Evolutionary conservation across 176 grass and related monocot species (phyloP), one percentile per base, ranked within the genome.

Genomic region (Paspalum vaginatum): DNA sequence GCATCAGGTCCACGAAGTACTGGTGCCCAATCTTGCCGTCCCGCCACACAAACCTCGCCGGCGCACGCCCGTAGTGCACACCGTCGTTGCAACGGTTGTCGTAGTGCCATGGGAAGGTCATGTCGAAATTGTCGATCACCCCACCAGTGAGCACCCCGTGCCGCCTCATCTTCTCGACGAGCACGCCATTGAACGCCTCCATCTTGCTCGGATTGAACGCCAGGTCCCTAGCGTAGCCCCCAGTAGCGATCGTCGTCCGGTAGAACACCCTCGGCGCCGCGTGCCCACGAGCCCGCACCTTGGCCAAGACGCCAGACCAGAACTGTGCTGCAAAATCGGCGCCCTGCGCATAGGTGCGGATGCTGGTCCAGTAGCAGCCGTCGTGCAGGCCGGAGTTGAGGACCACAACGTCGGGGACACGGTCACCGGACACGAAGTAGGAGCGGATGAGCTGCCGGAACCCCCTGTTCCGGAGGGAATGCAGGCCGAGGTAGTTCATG

Each of bases 101-200:
- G 5, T 89, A 99, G 83, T 99, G 96, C 96, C 96, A 99, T 11
- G 96, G 90, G 81, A 99, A 99, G 7, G 88, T 99, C 90, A 99
- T 93, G 84, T 99, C 96, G 41, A 99, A 99, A 62, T 95, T 84
- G 67, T 99, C 96, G 1, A 99, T 79, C 50, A 99, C 75, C 38
- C 96, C 92, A 61, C 92, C 95, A 2, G 76, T 94, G 10, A 99
- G 76, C 88, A 99, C 52, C 5, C 90, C 86, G 14, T 83, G 80
- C 50, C 44, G 78, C 87, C 68, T 88, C 68, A 99, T 43, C 72
- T 89, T 93, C 85, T 99, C 96, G 3, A 95, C 71, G 8, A 99
- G 73, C 65, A 99, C 78, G 5, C 92, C 84, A 43, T 99, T 93
- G 84, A 81, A 99, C 4, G 79, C 88, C 79, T 99, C 96, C 96